These are phyloP conservation scores for Globisporangium recalcitrans DNA, from an alignment of 352 stramenopile genomes.

Conservation along the genomic window DNA sequence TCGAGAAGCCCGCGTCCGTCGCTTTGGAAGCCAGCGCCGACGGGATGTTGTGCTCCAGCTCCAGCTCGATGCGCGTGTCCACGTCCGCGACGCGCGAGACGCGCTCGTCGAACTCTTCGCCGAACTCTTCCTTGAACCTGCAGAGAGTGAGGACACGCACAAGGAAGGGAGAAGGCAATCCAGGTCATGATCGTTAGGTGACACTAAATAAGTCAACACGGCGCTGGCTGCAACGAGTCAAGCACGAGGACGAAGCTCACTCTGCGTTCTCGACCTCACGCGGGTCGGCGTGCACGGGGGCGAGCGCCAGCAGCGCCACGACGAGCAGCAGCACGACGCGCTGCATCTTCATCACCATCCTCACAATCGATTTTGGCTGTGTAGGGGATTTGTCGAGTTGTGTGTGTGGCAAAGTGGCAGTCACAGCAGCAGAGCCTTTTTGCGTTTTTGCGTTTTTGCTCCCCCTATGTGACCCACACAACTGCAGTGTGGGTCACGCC, in stretches of 20 bases:
- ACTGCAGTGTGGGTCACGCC: background rate
- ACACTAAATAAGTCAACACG: background rate
- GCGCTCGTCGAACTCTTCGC: conserved; percentile 58
- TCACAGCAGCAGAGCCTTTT: background rate
- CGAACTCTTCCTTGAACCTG: conserved; percentile 66
- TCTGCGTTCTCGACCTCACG: conserved; percentile 58
- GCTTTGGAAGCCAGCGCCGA: conserved; percentile 10
- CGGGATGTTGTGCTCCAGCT: conserved; percentile 60
- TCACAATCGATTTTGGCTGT: background rate
- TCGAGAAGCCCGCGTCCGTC: conserved; percentile 26
- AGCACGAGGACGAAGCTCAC: conserved; percentile 26
- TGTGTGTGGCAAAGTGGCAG: too few species aligned
- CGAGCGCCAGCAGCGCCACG: conserved; percentile 27
- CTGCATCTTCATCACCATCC: conserved; percentile 19
- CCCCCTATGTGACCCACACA: background rate
- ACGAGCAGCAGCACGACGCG: conserved; percentile 25
- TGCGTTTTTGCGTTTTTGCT: background rate
- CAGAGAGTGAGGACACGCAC: background rate
- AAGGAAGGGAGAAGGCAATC: background rate
- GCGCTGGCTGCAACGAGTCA: background rate
- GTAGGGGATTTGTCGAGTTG: conserved; percentile 5
- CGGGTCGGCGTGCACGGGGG: conserved; percentile 30
- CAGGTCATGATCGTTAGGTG: conserved; percentile 12
- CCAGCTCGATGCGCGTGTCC: conserved; percentile 48
- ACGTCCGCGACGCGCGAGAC: conserved; percentile 24